These are phyloP conservation scores for Vitellaria paradoxa DNA, from an alignment of 179 eudicot genomes.

Conservation along the genomic window DNA sequence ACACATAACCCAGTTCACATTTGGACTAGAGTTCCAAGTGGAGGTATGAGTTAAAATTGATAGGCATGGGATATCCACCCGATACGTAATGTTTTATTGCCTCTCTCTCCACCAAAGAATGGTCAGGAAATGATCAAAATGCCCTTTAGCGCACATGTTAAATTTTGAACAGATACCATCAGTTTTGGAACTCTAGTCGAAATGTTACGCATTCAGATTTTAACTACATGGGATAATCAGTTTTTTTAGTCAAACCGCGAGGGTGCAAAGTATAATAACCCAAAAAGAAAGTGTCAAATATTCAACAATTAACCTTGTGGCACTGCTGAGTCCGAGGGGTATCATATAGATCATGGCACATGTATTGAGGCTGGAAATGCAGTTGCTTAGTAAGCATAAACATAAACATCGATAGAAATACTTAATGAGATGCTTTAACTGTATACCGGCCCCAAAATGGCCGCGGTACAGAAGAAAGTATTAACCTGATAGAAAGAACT, in stretches of 20 bases:
- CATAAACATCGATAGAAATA: background rate
- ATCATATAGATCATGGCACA: constrained; percentile 29
- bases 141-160: no score
- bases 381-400: background rate
- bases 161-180: no score
- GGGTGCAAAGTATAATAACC: background rate
- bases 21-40: no score
- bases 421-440: background rate
- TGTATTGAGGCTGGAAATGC: constrained; percentile 35
- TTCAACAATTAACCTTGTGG: constrained; percentile 26
- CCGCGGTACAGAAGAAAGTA: background rate
- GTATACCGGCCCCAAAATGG: background rate
- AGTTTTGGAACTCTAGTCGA: no score
- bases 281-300: background rate
- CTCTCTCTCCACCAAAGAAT: no score
- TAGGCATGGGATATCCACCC: no score
- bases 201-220: no score
- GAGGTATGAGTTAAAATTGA: no score
- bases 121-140: no score
- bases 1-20: no score
- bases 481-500: constrained; percentile 53
- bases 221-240: no score
- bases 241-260: background rate
- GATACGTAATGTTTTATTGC: no score
- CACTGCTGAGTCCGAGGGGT: constrained; percentile 37